phyloP scores from a whole-genome alignment of 148 eudicot genomes.

The Camellia lanceoleosa region DNA sequence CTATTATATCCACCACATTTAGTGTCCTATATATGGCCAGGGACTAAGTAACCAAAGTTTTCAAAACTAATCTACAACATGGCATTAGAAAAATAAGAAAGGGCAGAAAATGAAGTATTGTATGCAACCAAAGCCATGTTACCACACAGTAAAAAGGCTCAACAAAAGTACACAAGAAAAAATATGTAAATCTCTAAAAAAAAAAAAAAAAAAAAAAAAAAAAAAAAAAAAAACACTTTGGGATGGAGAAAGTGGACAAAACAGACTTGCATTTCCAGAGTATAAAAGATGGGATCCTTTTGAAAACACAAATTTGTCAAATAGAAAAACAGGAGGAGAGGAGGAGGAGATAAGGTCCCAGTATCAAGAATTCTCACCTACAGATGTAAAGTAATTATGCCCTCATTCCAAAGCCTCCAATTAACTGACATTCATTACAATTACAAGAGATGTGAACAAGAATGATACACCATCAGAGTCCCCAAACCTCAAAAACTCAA shows the following conservation, averaged over 20 bases:
- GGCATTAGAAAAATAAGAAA: neutral
- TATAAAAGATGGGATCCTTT: neutral
- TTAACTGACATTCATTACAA: too few species aligned
- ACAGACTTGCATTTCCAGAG: neutral
- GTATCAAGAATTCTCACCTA: conserved; percentile 7
- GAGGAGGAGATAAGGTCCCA: neutral
- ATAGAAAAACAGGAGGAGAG: neutral
- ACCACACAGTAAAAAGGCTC: neutral
- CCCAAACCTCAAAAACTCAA: conserved; percentile 10
- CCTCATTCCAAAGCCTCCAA: too few species aligned
- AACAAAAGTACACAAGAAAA: neutral
- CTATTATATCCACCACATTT: neutral
- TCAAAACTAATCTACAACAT: neutral
- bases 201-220: too few species aligned
- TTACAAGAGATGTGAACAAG: conserved; percentile 3
- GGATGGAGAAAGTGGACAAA: neutral
- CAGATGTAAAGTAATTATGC: neutral
- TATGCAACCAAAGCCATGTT: neutral
- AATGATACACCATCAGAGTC: conserved; percentile 10
- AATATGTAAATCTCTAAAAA: neutral
- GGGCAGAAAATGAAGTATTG: neutral
- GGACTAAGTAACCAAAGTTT: neutral
- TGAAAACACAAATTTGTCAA: neutral
- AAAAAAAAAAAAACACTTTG: too few species aligned
- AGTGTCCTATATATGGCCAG: conserved; percentile 12